Evolutionary conservation across 345 rosid genomes (phyloP).

Genomic region (Leavenworthia alabamica): DNA sequence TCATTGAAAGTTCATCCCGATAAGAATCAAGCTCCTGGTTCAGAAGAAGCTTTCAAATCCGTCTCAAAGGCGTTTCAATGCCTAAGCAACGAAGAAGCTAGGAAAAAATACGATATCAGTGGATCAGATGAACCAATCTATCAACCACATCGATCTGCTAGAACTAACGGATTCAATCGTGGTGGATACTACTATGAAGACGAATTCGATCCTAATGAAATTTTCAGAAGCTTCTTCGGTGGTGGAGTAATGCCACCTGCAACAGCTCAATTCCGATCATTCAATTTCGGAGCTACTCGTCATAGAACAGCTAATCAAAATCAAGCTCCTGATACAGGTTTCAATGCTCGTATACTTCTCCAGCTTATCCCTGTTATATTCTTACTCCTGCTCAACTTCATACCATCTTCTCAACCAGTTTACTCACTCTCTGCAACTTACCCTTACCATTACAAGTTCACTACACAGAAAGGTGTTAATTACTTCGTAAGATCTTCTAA

Average conservation of each 20-base stretch:
- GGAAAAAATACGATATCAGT: slow-evolving; percentile 62
- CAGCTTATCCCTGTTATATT: slow-evolving; percentile 76
- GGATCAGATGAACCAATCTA: slow-evolving; percentile 75
- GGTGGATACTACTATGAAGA: slow-evolving; percentile 59
- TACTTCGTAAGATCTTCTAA: slow-evolving; percentile 69
- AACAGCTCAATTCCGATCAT: slow-evolving; percentile 57
- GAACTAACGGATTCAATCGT: slow-evolving; percentile 36
- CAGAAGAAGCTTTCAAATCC: slow-evolving; percentile 84
- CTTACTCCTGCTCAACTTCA: slow-evolving; percentile 60
- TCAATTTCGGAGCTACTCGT: slow-evolving; percentile 65
- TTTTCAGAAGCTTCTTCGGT: slow-evolving; percentile 85
- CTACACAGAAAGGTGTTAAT: slow-evolving; percentile 64
- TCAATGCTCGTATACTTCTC: slow-evolving; percentile 51
- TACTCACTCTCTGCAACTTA: slow-evolving; percentile 61
- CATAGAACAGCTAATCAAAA: slow-evolving; percentile 46
- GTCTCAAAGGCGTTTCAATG: slow-evolving; percentile 93
- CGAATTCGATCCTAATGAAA: slow-evolving; percentile 87
- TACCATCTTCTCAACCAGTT: slow-evolving; percentile 70
- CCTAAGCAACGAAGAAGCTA: slow-evolving; percentile 60
- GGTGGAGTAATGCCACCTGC: slow-evolving; percentile 83
- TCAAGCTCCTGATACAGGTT: slow-evolving; percentile 43
- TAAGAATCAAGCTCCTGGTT: slow-evolving; percentile 87
- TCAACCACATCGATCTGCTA: slow-evolving; percentile 41
- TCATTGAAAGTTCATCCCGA: slow-evolving; percentile 93
- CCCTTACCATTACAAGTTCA: slow-evolving; percentile 71